phyloP scores from a whole-genome alignment of 2,329 filamentous ascomycete genomes.

The Paraconiothyrium brasiliense region DNA sequence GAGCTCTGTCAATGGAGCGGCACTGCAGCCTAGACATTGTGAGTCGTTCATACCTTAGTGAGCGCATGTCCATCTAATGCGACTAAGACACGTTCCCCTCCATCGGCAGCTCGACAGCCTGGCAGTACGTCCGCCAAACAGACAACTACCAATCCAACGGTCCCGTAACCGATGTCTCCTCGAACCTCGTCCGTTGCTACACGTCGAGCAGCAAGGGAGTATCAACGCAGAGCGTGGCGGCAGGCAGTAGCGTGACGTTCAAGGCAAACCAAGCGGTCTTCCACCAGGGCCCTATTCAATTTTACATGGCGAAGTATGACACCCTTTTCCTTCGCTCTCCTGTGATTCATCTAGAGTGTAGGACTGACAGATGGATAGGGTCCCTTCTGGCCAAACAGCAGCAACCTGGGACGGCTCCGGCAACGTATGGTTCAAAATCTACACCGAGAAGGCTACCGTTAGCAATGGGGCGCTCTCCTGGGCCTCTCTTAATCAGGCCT shows the following conservation, averaged over 20 bases:
- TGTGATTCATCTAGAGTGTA: neutral
- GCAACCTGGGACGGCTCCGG: constrained; percentile 44
- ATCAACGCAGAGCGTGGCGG: constrained; percentile 35
- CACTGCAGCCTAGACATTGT: constrained; percentile 40
- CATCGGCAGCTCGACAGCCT: constrained; percentile 36
- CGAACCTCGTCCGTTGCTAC: constrained; percentile 47
- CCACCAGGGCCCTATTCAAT: constrained; percentile 48
- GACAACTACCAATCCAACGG: constrained; percentile 44
- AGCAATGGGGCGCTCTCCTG: constrained; percentile 36
- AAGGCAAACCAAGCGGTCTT: constrained; percentile 42
- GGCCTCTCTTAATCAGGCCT: constrained; percentile 29
- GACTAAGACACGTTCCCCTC: constrained; percentile 36
- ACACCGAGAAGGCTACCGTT: constrained; percentile 31
- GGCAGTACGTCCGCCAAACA: constrained; percentile 45
- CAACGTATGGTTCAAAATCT: constrained; percentile 51
- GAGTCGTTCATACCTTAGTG: constrained; percentile 3
- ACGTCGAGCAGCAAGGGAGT: constrained; percentile 29
- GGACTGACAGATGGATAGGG: constrained; percentile 17
- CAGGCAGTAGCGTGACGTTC: constrained; percentile 45
- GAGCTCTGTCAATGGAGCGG: constrained; percentile 32
- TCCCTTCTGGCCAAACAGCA: constrained; percentile 39
- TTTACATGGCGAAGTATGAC: constrained; percentile 47
- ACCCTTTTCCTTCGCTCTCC: neutral
- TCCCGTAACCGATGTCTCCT: constrained; percentile 41
- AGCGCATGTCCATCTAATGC: neutral